Conservation (phyloP, 768 basidiomycete genomes). For the Boletus insuetus region DNA sequence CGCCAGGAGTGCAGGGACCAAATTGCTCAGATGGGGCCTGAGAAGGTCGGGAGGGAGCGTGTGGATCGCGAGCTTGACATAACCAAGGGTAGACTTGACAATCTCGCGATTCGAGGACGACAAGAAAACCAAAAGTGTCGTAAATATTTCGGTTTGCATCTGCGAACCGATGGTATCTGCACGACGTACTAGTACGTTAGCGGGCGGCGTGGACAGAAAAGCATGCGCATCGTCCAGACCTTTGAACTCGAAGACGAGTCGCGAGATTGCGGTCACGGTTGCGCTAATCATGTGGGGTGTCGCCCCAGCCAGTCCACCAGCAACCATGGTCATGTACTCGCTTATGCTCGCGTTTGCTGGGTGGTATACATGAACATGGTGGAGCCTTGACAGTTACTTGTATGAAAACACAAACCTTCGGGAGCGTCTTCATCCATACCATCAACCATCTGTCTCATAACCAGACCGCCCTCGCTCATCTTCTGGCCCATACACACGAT, state of each 20-base stretch:
- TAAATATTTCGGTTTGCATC: slow-evolving; percentile 82
- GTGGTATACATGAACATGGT: slow-evolving; percentile 13
- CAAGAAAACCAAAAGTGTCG: slow-evolving; percentile 86
- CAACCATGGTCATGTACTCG: slow-evolving; percentile 96
- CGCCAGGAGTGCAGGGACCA: slow-evolving; percentile 81
- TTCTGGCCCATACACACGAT: slow-evolving; percentile 90
- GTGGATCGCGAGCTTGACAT: slow-evolving; percentile 90
- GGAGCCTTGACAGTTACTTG: neutral
- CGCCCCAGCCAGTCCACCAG: slow-evolving; percentile 89
- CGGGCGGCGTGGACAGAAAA: neutral
- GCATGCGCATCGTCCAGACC: slow-evolving; percentile 42
- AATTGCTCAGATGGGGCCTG: slow-evolving; percentile 67
- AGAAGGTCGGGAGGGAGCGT: slow-evolving; percentile 71
- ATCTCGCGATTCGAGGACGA: slow-evolving; percentile 96
- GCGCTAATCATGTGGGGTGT: slow-evolving; percentile 99
- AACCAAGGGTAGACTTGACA: slow-evolving; percentile 94
- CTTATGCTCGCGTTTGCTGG: slow-evolving; percentile 71
- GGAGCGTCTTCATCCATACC: slow-evolving; percentile 76
- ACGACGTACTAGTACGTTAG: slow-evolving; percentile 4
- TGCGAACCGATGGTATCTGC: slow-evolving; percentile 64
- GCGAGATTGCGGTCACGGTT: slow-evolving; percentile 89
- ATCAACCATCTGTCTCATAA: slow-evolving; percentile 72
- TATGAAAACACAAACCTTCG: slow-evolving; percentile 33
- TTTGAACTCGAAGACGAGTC: slow-evolving; percentile 95
- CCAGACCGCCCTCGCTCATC: slow-evolving; percentile 84